Base-by-base conservation (phyloP, 1,284 basidiomycete species). In the Boletellus deceptivus region DNA sequence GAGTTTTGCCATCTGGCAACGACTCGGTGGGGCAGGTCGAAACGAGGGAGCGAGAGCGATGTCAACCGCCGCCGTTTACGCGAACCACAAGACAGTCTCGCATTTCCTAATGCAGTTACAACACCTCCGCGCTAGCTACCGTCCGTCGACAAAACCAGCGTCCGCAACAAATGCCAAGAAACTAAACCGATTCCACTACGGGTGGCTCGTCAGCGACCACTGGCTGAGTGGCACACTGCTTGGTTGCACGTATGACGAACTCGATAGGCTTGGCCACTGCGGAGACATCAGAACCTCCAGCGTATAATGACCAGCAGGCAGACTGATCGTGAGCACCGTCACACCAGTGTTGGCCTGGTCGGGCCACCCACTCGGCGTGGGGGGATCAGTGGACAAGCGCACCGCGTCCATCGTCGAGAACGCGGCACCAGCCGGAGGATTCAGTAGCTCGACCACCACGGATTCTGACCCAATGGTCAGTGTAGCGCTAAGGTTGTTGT, bases 231-330 rank as follows among this genome's bases (percentile, higher is more conserved):
- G 62, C n/a, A 90, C 84, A 39, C 68, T 70, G 16, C 70, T 61
- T 3, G 85, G 85, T 13, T 77, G 80, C 55, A 74, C 73, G 58
- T 75, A 82, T 61, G 76, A 75, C 59, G 74, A 75, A 41, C 76
- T 63, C 40, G 74, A 68, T 65, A 83, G 68, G 58, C 79, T 86
- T 58, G 79, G 59, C 91, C 92, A 86, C 67, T 94, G 90, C 20
- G 93, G 93, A 67, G 82, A 92, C 75, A 95, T 88, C 65, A 95
- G 65, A 52, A 94, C 83, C 71, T 92, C 80, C 44, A 93, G 68
- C 35, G 72, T 90, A 69, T 89, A 84, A 41, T 70, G 69, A n/a
- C 88, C 89, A 27, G 86, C 82, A 2, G 79, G 75, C 16, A 97
- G 66, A 56, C 75, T 76, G 67, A 98, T 88, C 59, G 78, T 78